phyloP scores from a whole-genome alignment of 768 basidiomycete species.

The Termitomyces bulborhizus region DNA sequence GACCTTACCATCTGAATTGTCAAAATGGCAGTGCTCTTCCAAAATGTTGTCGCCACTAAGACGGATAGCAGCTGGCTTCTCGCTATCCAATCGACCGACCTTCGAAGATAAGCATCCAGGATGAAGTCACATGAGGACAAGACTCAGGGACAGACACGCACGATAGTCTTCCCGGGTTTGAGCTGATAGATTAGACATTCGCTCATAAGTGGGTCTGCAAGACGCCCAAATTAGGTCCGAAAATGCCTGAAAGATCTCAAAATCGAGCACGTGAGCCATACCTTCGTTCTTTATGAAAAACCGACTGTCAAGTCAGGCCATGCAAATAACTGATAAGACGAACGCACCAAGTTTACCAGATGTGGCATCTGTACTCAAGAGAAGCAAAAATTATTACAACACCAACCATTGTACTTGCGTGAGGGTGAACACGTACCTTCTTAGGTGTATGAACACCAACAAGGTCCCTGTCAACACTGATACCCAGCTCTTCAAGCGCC shows the following conservation, averaged over 20 bases:
- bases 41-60: conserved; percentile 89
- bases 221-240: conserved; percentile 9
- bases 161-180: conserved; percentile 17
- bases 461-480: conserved; percentile 93
- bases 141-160: conserved; percentile 10
- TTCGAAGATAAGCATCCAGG: conserved; percentile 19
- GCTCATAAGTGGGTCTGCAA: conserved; percentile 88
- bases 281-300: conserved; percentile 59
- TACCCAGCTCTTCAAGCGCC: conserved; percentile 95
- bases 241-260: conserved; percentile 4
- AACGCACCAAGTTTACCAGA: conserved; percentile 83
- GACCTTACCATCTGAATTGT: conserved; percentile 82
- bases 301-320: conserved; percentile 12
- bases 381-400: conserved; percentile 6
- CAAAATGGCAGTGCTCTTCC: conserved; percentile 90
- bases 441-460: conserved; percentile 98
- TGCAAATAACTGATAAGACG: conserved; percentile 1
- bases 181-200: conserved; percentile 78
- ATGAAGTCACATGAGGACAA: background rate
- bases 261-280: conserved; percentile 20
- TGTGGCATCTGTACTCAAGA: conserved; percentile 69
- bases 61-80: conserved; percentile 79
- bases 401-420: conserved; percentile 8
- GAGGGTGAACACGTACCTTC: conserved; percentile 51
- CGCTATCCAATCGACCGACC: conserved; percentile 86